A percentile compares a stretch with the other conserved stretches of the same genome.
Conservation (phyloP, 225 moss, liverwort and hornwort genomes). For the Sphagnum tenellum region DNA sequence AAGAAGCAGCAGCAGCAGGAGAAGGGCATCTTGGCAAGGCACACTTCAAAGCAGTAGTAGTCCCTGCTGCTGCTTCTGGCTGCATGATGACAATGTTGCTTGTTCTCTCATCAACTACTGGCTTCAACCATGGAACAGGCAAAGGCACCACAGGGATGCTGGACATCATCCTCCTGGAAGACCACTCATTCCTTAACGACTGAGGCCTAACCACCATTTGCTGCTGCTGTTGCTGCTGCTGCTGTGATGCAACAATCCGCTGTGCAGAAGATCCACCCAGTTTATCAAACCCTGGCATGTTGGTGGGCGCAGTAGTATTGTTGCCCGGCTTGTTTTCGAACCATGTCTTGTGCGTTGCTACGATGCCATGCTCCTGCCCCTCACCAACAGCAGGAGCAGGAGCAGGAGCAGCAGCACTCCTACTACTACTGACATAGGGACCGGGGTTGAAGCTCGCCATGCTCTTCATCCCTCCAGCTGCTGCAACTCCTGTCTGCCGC, state of each 20-base stretch:
- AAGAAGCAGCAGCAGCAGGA: slow-evolving; percentile 4
- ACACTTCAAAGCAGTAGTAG: slow-evolving; percentile 14
- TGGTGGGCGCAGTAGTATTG: slow-evolving; percentile 15
- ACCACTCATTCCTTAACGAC: too few species aligned
- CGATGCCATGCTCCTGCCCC: slow-evolving; percentile 7
- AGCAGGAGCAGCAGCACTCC: too few species aligned
- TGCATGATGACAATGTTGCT: slow-evolving; percentile 17
- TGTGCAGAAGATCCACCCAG: slow-evolving; percentile 22
- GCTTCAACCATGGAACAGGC: slow-evolving; percentile 6
- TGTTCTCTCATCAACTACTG: slow-evolving; percentile 11
- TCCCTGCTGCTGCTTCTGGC: slow-evolving; percentile 18
- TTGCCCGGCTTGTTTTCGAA: slow-evolving; percentile 11
- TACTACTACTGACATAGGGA: slow-evolving; percentile 21
- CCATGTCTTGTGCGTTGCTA: slow-evolving; percentile 17
- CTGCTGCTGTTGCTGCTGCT: slow-evolving; percentile 17
- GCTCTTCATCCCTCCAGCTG: slow-evolving; percentile 14
- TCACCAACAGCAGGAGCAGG: not conserved
- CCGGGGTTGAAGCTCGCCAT: slow-evolving; percentile 46
- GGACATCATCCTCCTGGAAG: slow-evolving; percentile 1
- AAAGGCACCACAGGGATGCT: slow-evolving; percentile 7
- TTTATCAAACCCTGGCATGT: slow-evolving; percentile 14
- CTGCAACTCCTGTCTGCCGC: slow-evolving; percentile 3
- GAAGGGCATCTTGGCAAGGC: slow-evolving; percentile 16
- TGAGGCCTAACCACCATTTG: slow-evolving; percentile 7
- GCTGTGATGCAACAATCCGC: slow-evolving; percentile 9